Conservation (phyloP, 2,329 filamentous ascomycete genomes). For the Fusarium tjaetaba region DNA sequence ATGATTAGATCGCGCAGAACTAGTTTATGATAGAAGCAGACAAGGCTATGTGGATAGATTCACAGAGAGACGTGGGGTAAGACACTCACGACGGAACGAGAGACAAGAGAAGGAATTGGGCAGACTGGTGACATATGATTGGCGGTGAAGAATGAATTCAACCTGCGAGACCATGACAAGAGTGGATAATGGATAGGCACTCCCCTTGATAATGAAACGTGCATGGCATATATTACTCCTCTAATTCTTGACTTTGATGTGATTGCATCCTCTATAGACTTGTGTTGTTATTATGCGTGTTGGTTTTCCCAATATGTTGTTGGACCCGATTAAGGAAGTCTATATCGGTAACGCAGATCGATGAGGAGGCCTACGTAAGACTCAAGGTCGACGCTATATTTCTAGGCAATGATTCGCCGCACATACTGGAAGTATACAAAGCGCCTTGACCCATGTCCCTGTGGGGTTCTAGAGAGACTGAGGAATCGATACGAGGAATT, state of each 20-base stretch:
- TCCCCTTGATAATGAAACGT: conserved; percentile 28
- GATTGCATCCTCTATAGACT: neutral
- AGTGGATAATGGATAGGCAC: conserved; percentile 11
- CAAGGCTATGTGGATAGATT: conserved; percentile 20
- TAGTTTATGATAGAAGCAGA: conserved; percentile 14
- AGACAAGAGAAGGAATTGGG: neutral
- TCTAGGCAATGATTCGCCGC: too few species aligned
- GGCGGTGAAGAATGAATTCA: neutral
- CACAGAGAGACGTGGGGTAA: conserved; percentile 5
- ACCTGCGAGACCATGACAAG: conserved; percentile 8
- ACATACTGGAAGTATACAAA: neutral
- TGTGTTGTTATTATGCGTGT: neutral
- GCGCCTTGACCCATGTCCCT: neutral
- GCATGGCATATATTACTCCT: conserved; percentile 7
- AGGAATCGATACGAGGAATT: neutral
- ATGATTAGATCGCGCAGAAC: conserved; percentile 43
- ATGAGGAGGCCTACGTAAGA: neutral
- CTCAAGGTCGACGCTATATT: neutral
- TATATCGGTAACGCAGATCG: neutral
- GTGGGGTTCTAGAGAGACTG: neutral
- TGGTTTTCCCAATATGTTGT: neutral
- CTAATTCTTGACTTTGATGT: neutral
- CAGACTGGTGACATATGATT: conserved; percentile 27
- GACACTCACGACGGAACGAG: neutral
- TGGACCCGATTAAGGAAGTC: neutral